phyloP scores from a whole-genome alignment of 2,329 filamentous ascomycete species.

The Colletotrichum acutatum region DNA sequence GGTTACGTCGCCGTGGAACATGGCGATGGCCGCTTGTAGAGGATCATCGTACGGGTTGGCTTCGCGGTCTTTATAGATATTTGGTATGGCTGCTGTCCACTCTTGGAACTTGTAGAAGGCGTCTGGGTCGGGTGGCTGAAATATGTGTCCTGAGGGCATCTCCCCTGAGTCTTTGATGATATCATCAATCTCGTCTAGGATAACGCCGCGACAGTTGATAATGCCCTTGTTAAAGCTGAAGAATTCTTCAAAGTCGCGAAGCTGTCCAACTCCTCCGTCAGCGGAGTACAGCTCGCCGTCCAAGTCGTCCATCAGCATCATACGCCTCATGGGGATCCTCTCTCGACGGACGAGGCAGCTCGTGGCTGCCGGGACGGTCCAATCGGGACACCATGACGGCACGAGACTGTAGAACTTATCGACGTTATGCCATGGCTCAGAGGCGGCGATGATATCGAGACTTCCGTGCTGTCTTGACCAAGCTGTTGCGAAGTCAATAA shows the following conservation, averaged over 20 bases:
- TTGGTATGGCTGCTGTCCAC: neutral
- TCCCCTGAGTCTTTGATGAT: neutral
- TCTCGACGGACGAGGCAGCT: slow-evolving; percentile 1
- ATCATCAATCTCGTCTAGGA: neutral
- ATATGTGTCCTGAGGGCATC: neutral
- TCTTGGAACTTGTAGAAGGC: neutral
- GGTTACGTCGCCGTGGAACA: slow-evolving; percentile 4
- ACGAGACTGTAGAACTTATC: neutral
- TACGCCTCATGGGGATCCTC: neutral
- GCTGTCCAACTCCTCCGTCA: neutral
- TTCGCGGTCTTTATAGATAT: neutral
- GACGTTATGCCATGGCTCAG: neutral
- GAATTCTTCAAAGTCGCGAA: neutral
- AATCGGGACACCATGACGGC: neutral
- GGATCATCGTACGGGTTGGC: neutral
- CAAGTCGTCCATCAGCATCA: neutral
- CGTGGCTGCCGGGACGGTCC: neutral
- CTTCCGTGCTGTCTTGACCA: slow-evolving; percentile 6
- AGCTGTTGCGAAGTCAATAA: neutral
- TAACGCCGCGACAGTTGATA: neutral
- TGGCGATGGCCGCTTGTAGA: neutral
- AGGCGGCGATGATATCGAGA: slow-evolving; percentile 1
- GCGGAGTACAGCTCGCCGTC: neutral
- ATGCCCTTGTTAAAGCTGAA: neutral
- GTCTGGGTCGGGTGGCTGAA: neutral